Base-by-base conservation (phyloP, 306 rosid genomes). In the Vachellia collinsii region DNA sequence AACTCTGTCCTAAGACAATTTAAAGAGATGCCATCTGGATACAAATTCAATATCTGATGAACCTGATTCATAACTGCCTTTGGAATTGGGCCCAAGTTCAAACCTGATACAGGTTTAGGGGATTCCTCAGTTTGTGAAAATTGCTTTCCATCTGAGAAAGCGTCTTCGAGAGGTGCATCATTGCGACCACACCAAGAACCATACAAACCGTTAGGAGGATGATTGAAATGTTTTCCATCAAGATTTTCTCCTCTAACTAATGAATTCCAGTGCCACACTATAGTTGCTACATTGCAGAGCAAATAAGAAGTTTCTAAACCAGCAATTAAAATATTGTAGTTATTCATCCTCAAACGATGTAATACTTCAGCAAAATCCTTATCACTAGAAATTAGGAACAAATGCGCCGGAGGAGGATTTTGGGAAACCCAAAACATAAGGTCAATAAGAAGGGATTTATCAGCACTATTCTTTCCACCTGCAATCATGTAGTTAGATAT, bases 341-440 rank as follows among this genome's bases (percentile, higher is more conserved):
- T 95, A 76, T 83, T 88, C 98, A 93, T 91, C 82, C 99, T 89
- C 80, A 95, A 83, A 12, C 89, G 85, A 77, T 93, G 98, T 67
- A 95, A 85, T 51, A 85, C 47, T 79, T 88, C 81, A 58, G 98
- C 93, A 77, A 95, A 95, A 87, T 90, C 96, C 79, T 77, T 72
- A 83, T 95, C 99, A 46, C 93, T 90, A 36, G 98, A 91, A 64
- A 95, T 95, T 77, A 95, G 78, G 77, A 95, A 88, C 71, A 93
- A 87, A 87, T 95, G 98, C 11, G 99, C 98, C 9, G 98, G 99
- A 41, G 99, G 99, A 81, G 99, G 98, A 84, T 93, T 91, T 80
- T 88, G 97, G 72, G 99, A 90, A 86, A 91, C 94, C 98, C 98
- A 95, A 77, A 62, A 79, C 98, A 93, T 80, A 41, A 95, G 98